phyloP scores from a whole-genome alignment of 1,284 basidiomycete genomes.

The Fomitopsis betulina region DNA sequence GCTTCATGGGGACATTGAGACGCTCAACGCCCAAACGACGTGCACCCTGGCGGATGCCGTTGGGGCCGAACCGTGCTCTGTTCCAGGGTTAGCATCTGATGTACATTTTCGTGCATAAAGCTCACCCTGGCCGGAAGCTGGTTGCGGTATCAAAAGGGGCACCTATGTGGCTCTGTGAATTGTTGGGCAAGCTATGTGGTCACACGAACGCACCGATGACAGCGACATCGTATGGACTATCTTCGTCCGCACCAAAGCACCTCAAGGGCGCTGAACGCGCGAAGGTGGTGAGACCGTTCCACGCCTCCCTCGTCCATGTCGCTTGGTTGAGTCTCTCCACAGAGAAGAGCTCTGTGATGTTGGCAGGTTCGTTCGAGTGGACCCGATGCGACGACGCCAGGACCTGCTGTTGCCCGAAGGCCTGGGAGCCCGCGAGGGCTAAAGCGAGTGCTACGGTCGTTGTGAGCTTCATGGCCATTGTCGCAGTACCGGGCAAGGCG shows the following conservation, averaged over 20 bases:
- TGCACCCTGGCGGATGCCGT: constrained; percentile 33
- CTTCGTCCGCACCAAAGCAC: constrained; percentile 28
- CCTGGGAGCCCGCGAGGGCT: neutral
- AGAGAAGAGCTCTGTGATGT: constrained; percentile 25
- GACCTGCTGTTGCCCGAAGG: constrained; percentile 3
- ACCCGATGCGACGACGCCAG: neutral
- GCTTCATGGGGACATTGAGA: constrained; percentile 28
- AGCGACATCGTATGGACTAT: constrained; percentile 26
- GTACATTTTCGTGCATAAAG: neutral
- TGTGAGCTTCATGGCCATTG: constrained; percentile 1
- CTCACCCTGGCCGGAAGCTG: constrained; percentile 30
- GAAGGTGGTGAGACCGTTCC: constrained; percentile 29
- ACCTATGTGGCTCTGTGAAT: constrained; percentile 9
- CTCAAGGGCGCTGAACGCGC: constrained; percentile 24
- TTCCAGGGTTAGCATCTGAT: neutral
- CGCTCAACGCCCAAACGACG: constrained; percentile 26
- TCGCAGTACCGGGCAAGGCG: neutral
- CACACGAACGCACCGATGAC: constrained; percentile 21
- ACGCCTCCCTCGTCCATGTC: constrained; percentile 21
- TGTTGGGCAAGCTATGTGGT: neutral
- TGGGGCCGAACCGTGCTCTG: constrained; percentile 33
- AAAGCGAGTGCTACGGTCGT: neutral
- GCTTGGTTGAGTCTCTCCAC: constrained; percentile 15
- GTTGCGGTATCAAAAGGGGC: constrained; percentile 33
- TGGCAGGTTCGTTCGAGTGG: constrained; percentile 9